Base-by-base conservation (phyloP, 2,329 filamentous ascomycete genomes). In the Talaromyces sp. region DNA sequence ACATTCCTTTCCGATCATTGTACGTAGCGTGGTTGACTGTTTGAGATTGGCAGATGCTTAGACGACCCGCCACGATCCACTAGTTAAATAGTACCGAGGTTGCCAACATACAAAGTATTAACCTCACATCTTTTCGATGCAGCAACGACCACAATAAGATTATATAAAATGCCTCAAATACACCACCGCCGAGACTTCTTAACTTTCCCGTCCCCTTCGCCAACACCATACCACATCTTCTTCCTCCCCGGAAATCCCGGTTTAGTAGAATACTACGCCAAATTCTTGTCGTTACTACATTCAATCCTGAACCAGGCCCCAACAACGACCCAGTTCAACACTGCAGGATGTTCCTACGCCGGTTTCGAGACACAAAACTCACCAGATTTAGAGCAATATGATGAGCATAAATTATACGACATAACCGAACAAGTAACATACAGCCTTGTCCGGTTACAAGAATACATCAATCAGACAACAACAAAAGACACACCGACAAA, bases 241-340 rank as follows among this genome's bases (percentile, higher is more conserved):
- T 64, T 66, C 27, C 65, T 66, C 9, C 65, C 65, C 37, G 65
- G 65, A 7, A 66, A 66, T n/a, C 65, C 65, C 14, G 65, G 65
- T 2, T 22, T 66, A 19, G 57, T 66, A 27, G 47, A 66, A 49
- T 66, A 64, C 50, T 66, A 66, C 16, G 56, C 62, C 11, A 37
- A 47, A 35, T 66, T 66, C 14, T 33, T 66, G 14, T 33, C 24
- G 2, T 27, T 45, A 14, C 33, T 66, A 13, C 41, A 66, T 33
- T 43, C 43, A 11, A n/a, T 45, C 4, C 61, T 66, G 22, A 66
- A 64, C 31, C 27, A 37, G 39, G 24, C 24, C 37, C n/a, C 22
- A 22, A 47, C 61, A 24, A 47, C 16, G 1, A 47, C 31, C 19
- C 59, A 62, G 11, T 62, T 61, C 33, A 49, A 66, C 19, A 56